phyloP scores from a whole-genome alignment of 2,329 filamentous ascomycete species.

The Chaetomium globosum region DNA sequence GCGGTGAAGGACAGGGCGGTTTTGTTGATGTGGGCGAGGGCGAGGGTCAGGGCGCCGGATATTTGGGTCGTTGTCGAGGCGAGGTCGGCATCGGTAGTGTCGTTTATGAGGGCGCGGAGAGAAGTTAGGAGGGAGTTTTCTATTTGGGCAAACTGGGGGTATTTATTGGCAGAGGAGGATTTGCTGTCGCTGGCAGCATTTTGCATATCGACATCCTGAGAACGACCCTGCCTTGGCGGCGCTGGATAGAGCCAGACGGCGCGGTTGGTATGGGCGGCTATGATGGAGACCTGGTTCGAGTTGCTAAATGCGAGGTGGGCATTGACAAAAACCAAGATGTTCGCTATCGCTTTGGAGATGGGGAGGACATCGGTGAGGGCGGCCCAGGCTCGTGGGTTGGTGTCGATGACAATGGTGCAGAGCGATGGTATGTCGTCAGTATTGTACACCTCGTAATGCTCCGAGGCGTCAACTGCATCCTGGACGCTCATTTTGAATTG shows the following conservation, averaged over 20 bases:
- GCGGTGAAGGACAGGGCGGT: constrained; percentile 66
- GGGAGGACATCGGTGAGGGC: constrained; percentile 73
- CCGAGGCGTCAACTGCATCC: constrained; percentile 59
- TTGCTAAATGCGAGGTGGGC: constrained; percentile 93
- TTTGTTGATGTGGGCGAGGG: constrained; percentile 89
- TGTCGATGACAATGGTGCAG: constrained; percentile 89
- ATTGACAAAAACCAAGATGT: constrained; percentile 94
- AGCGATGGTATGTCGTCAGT: constrained; percentile 72
- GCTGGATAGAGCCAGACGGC: constrained; percentile 87
- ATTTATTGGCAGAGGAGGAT: constrained; percentile 75
- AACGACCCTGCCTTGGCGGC: constrained; percentile 39
- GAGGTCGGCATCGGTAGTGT: constrained; percentile 67
- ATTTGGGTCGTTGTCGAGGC: constrained; percentile 84
- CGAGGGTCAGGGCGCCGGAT: constrained; percentile 86
- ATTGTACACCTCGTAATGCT: constrained; percentile 60
- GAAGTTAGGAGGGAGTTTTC: constrained; percentile 78
- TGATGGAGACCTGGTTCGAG: constrained; percentile 86
- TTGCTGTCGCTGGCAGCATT: constrained; percentile 39
- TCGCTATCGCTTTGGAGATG: constrained; percentile 79
- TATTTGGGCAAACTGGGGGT: constrained; percentile 85
- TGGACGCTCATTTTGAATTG: constrained; percentile 48
- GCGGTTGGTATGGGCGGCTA: constrained; percentile 85
- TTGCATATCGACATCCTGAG: constrained; percentile 60
- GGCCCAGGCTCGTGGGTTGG: constrained; percentile 90
- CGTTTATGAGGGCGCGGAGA: constrained; percentile 70